A percentile compares a stretch with the other conserved stretches of the same genome.
Conservation (phyloP, 257 asterid species). For the Salvia hispanica region DNA sequence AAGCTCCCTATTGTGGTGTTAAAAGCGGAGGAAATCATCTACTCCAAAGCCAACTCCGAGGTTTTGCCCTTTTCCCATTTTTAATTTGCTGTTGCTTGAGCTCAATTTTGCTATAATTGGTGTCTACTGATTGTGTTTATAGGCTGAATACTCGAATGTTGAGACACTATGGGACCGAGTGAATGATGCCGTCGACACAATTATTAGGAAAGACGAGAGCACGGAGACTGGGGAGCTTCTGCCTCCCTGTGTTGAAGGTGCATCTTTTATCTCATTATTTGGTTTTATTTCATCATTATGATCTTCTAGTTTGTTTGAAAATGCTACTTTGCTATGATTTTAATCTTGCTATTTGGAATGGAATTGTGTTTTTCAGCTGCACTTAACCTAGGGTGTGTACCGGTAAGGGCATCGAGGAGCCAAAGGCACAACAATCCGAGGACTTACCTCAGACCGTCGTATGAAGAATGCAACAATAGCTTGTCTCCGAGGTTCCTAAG, state of each 20-base stretch:
- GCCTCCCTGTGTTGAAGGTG: conserved; percentile 97
- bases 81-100: no score
- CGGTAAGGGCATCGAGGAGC: conserved; percentile 77
- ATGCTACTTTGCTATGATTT: not conserved
- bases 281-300: conserved; percentile 9
- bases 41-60: conserved; percentile 92
- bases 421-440: conserved; percentile 69
- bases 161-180: conserved; percentile 83
- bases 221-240: conserved; percentile 70
- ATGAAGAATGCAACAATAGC: conserved; percentile 46
- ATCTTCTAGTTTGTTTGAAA: no score
- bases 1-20: conserved; percentile 80
- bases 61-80: conserved; percentile 27
- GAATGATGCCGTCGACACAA: conserved; percentile 79
- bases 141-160: conserved; percentile 76
- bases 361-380: conserved; percentile 61
- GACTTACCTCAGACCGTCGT: conserved; percentile 63
- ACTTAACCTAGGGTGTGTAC: conserved; percentile 82
- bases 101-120: not conserved
- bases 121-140: conserved; percentile 5
- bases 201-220: conserved; percentile 75
- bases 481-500: conserved; percentile 42
- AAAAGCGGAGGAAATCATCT: conserved; percentile 83
- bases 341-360: conserved; percentile 11
- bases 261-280: conserved; percentile 10